Conservation (phyloP, 495 filamentous ascomycete genomes). For the Penicillium mononematosum region DNA sequence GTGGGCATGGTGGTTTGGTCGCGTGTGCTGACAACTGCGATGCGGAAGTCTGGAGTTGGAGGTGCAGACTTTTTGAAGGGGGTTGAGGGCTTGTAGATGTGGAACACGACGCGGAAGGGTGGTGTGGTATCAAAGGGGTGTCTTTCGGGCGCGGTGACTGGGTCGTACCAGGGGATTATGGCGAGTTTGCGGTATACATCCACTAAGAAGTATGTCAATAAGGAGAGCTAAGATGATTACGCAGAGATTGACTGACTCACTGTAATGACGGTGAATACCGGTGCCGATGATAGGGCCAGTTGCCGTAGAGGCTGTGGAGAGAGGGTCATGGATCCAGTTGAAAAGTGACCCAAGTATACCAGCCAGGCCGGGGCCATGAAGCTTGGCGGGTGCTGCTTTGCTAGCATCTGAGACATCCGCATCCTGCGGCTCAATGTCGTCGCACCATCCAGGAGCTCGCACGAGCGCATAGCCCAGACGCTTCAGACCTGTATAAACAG, state of each 20-base stretch:
- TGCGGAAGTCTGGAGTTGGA: conserved; percentile 73
- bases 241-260: too few relatives aligned
- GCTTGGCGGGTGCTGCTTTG: conserved; percentile 11
- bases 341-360: conserved; percentile 37
- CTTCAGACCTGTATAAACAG: conserved; percentile 80
- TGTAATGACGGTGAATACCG: conserved; percentile 78
- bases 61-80: conserved; percentile 73
- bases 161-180: conserved; percentile 73
- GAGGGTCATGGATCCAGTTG: conserved; percentile 34
- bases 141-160: conserved; percentile 27
- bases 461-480: conserved; percentile 78
- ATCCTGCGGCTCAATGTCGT: conserved; percentile 19
- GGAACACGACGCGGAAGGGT: conserved; percentile 69
- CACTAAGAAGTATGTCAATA: conserved; percentile 27
- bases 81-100: conserved; percentile 76
- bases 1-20: conserved; percentile 65
- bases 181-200: conserved; percentile 73
- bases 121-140: conserved; percentile 24
- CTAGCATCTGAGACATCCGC: not conserved
- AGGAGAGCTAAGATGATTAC: not conserved
- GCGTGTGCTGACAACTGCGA: conserved; percentile 77
- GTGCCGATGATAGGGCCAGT: conserved; percentile 70
- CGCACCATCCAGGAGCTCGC: conserved; percentile 60
- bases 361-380: conserved; percentile 32
- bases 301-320: conserved; percentile 29